Evolutionary conservation across 805 yeast species (phyloP).

Genomic region (Candida suzukii): DNA sequence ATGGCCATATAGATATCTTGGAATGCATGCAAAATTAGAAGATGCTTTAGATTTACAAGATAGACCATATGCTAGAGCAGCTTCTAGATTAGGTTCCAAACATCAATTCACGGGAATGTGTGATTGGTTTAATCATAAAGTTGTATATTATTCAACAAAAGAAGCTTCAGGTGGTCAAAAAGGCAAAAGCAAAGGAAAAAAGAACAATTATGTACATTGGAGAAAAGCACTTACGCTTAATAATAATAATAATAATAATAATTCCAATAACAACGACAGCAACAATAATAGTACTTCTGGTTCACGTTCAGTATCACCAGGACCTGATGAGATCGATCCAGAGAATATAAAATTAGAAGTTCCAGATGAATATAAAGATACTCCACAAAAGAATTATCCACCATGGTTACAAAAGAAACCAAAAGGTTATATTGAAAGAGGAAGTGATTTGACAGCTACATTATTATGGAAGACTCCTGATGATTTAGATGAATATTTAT

Average conservation of each 20-base stretch:
- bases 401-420: slow-evolving; percentile 78
- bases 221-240: no score
- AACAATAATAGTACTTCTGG: slow-evolving; percentile 4
- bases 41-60: slow-evolving; percentile 75
- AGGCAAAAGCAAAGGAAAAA: slow-evolving; percentile 9
- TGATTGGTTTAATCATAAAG: slow-evolving; percentile 58
- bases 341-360: slow-evolving; percentile 18
- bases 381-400: slow-evolving; percentile 44
- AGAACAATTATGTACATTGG: no score
- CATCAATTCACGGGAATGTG: slow-evolving; percentile 65
- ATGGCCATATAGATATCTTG: slow-evolving; percentile 79
- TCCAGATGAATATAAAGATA: slow-evolving; percentile 39
- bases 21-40: slow-evolving; percentile 65
- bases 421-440: slow-evolving; percentile 77
- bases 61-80: slow-evolving; percentile 74
- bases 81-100: slow-evolving; percentile 66
- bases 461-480: slow-evolving; percentile 57
- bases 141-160: slow-evolving; percentile 44
- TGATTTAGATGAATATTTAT: slow-evolving; percentile 15
- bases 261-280: no score
- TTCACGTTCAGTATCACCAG: slow-evolving; percentile 6
- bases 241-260: no score
- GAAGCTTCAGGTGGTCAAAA: slow-evolving; percentile 15
- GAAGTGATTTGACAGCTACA: slow-evolving; percentile 59
- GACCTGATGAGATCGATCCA: slow-evolving; percentile 13